Evolutionary conservation across 148 eudicot genomes (phyloP).

Genomic region (Fagopyrum esculentum): DNA sequence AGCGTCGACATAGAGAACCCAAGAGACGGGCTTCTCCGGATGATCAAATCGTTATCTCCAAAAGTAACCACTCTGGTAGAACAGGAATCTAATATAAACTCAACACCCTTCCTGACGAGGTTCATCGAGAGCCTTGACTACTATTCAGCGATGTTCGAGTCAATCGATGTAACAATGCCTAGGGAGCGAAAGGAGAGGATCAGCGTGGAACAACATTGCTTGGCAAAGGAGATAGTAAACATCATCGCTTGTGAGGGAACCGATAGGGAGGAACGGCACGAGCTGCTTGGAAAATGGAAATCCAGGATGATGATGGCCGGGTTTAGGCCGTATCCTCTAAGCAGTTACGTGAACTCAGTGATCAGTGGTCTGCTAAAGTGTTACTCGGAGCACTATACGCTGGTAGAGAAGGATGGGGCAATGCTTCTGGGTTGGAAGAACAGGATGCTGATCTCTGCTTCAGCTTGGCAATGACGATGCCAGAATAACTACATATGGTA

Average conservation of each 20-base stretch:
- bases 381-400: slow-evolving; percentile 34
- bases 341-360: slow-evolving; percentile 36
- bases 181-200: slow-evolving; percentile 43
- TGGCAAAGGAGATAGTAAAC: slow-evolving; percentile 52
- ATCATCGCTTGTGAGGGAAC: slow-evolving; percentile 55
- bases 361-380: slow-evolving; percentile 31
- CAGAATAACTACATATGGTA: not conserved
- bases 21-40: slow-evolving; percentile 40
- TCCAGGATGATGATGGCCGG: slow-evolving; percentile 57
- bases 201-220: slow-evolving; percentile 51
- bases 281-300: slow-evolving; percentile 55
- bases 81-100: slow-evolving; percentile 44
- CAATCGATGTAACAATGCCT: slow-evolving; percentile 34
- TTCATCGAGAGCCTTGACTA: slow-evolving; percentile 40
- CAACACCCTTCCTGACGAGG: slow-evolving; percentile 37
- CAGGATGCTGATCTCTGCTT: slow-evolving; percentile 35
- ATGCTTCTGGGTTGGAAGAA: slow-evolving; percentile 53
- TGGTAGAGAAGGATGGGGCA: slow-evolving; percentile 42
- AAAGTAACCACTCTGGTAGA: slow-evolving; percentile 55
- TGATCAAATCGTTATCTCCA: slow-evolving; percentile 38
- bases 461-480: slow-evolving; percentile 42
- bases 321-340: slow-evolving; percentile 44
- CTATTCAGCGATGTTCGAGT: slow-evolving; percentile 48
- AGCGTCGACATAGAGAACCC: slow-evolving; percentile 39
- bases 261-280: slow-evolving; percentile 55